A percentile compares a stretch with the other conserved stretches of the same genome.
These are phyloP conservation scores for Drechslera avenae DNA, from an alignment of 2,329 filamentous ascomycete species.

Conservation along the genomic window DNA sequence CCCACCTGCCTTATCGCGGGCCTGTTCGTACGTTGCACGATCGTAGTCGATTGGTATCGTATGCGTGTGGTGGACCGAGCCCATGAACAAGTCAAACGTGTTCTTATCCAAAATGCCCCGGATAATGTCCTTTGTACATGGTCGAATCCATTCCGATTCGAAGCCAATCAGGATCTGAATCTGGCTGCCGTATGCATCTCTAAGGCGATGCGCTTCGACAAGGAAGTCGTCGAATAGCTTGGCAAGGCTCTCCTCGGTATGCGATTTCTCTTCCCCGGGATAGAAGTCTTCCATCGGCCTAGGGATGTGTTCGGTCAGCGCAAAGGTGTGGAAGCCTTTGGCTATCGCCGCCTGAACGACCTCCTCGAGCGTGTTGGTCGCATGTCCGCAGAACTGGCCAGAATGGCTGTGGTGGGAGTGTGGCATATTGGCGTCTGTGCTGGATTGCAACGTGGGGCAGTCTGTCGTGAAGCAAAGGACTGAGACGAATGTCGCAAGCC, in stretches of 20 bases:
- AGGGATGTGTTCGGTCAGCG: constrained; percentile 94
- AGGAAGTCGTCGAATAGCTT: constrained; percentile 73
- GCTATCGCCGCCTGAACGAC: constrained; percentile 79
- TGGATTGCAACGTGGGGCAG: neutral
- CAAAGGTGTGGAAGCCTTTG: constrained; percentile 80
- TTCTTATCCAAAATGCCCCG: constrained; percentile 63
- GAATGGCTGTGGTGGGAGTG: constrained; percentile 99
- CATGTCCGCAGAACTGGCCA: constrained; percentile 92
- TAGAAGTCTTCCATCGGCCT: constrained; percentile 81
- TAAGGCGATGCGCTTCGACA: constrained; percentile 73
- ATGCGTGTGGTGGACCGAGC: constrained; percentile 88
- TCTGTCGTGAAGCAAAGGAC: neutral
- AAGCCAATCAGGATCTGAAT: constrained; percentile 88
- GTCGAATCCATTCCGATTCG: constrained; percentile 90
- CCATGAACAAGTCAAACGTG: constrained; percentile 85
- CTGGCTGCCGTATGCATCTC: constrained; percentile 68
- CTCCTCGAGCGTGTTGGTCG: constrained; percentile 81
- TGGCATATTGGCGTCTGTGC: constrained; percentile 66
- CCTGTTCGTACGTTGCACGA: constrained; percentile 66
- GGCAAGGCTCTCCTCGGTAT: constrained; percentile 41
- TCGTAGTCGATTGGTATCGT: constrained; percentile 90
- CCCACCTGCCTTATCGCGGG: constrained; percentile 61
- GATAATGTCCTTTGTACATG: constrained; percentile 66
- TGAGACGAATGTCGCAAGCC: no score
- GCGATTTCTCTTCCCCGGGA: constrained; percentile 74